phyloP scores from a whole-genome alignment of 75 land plant genomes.

The Gnetum montanum region DNA sequence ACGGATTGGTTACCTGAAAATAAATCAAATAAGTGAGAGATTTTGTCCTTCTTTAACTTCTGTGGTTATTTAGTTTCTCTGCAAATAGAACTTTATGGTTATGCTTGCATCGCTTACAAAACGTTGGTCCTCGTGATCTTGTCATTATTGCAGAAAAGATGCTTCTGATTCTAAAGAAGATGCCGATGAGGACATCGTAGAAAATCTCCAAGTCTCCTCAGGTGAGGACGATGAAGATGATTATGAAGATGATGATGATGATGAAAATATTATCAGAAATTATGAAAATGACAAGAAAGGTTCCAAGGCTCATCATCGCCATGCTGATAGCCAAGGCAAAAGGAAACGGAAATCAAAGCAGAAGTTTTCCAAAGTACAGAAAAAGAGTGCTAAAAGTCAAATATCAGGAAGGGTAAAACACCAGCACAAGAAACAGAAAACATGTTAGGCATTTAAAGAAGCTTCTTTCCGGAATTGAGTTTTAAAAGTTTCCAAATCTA shows the following conservation, averaged over 20 bases:
- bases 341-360: too few species aligned
- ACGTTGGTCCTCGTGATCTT: neutral
- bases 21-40: conserved; percentile 13
- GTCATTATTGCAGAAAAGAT: neutral
- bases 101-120: neutral
- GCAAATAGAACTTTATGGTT: neutral
- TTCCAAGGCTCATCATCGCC: neutral
- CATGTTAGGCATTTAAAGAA: too few species aligned
- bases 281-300: neutral
- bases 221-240: neutral
- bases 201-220: neutral
- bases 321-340: too few species aligned
- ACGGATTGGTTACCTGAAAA: conserved; percentile 74
- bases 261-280: neutral
- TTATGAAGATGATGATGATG: neutral
- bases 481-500: too few species aligned
- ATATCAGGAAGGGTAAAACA: too few species aligned
- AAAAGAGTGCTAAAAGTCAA: too few species aligned
- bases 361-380: too few species aligned
- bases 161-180: neutral
- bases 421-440: too few species aligned
- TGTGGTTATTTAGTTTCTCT: neutral
- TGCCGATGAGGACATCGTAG: too few species aligned
- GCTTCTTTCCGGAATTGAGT: too few species aligned
- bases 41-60: neutral